Conservation (phyloP, 441 rosid species). For the Pelargonium myrrhifolium region DNA sequence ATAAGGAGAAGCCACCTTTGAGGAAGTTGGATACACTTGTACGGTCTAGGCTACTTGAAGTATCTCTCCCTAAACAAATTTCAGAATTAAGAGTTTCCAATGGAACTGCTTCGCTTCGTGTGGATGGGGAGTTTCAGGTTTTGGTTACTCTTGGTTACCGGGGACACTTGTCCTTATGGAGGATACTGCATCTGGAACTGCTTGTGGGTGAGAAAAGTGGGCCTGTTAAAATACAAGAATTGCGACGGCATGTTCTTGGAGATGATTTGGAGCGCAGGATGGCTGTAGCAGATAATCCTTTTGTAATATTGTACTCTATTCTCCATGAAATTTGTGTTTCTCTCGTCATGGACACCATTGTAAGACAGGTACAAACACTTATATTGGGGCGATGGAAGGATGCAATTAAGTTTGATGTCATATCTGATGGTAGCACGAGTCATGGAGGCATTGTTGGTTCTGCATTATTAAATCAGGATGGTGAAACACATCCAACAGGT, state of each 20-base stretch:
- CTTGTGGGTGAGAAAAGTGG: constrained; percentile 96
- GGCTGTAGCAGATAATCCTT: constrained; percentile 88
- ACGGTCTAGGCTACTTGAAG: constrained; percentile 83
- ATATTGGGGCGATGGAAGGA: constrained; percentile 96
- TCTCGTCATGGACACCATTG: constrained; percentile 87
- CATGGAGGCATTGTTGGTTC: constrained; percentile 38
- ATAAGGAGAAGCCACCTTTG: constrained; percentile 79
- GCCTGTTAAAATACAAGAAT: constrained; percentile 58
- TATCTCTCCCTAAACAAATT: constrained; percentile 71
- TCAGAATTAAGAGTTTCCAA: constrained; percentile 73
- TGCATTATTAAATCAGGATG: constrained; percentile 55
- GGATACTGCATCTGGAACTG: constrained; percentile 92
- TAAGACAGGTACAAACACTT: constrained; percentile 83
- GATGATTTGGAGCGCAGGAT: constrained; percentile 97
- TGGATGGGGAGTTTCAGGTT: constrained; percentile 90
- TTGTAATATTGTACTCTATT: constrained; percentile 56
- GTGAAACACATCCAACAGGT: constrained; percentile 72
- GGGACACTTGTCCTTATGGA: constrained; percentile 91
- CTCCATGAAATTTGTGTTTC: constrained; percentile 91
- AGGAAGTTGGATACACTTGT: constrained; percentile 83
- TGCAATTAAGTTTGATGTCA: constrained; percentile 78
- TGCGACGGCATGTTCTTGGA: constrained; percentile 73
- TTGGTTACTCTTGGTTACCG: constrained; percentile 97
- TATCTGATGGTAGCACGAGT: constrained; percentile 45
- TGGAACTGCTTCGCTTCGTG: constrained; percentile 78